Evolutionary conservation across 2,329 filamentous ascomycete genomes (phyloP), one percentile per base, ranked within the genome.

Genomic region (Grosmannia huntii): DNA sequence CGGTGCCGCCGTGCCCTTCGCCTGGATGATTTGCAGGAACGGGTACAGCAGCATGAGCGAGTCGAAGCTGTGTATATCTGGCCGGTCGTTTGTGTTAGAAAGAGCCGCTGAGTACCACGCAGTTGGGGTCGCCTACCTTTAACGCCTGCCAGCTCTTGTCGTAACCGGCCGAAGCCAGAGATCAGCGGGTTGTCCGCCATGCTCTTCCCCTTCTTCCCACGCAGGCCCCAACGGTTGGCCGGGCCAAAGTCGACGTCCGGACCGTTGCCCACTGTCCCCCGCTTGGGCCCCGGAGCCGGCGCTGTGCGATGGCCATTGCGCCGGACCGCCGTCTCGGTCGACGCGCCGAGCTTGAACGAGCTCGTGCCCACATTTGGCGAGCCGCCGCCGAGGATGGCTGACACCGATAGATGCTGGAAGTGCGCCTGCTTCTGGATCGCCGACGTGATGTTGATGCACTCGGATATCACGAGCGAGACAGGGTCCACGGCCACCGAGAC

Each of bases 391-490:
- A 99, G 79, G 61, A 99, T 99, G 57, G 92, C 92, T 44, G 94
- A 90, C 51, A 99, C 94, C 5, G 91, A 96, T 14, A 91, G 96
- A 70, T 97, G 91, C 53, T 90, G 90, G 79, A 92, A 97, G 64
- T 94, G 87, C 63, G 90, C 88, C 81, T 96, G 87, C 75, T 99
- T 99, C 68, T 95, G 91, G 81, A 99, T 96, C 61, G 91, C 90
- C 62, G 92, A 96, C 16, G 94, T 97, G 74, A 99, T 92, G 52
- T 91, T 92, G 69, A 97, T 97, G 72, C 94, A 99, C 84, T 99
- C 94, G 72, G 92, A 96, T 62, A 95, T 96, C 64, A 99, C 90
- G 66, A 99, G 77, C 54, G 90, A 91, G 59, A 96, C 86, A 1
- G 91, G 90, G 67, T 96, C 89, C 64, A 96, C 87, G 50, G 91